Evolutionary conservation across 768 basidiomycete species (phyloP).

Genomic region (Mycena leptocephala): DNA sequence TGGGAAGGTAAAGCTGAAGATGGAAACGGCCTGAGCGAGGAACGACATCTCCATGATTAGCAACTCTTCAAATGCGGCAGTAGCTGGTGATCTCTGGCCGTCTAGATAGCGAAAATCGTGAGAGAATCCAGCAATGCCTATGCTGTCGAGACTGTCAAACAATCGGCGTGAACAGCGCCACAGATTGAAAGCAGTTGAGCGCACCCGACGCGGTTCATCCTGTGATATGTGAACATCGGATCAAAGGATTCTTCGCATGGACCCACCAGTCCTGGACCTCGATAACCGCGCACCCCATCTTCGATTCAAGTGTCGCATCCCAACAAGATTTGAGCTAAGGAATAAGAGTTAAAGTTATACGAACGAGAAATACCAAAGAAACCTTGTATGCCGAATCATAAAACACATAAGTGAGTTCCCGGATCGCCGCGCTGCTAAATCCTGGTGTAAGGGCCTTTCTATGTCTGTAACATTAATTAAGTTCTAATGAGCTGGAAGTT

Average conservation of each 20-base stretch:
- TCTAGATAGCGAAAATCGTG: too few species aligned
- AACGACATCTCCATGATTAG: too few species aligned
- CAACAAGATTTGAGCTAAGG: conserved; percentile 31
- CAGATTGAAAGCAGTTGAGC: too few species aligned
- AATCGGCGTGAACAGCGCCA: too few species aligned
- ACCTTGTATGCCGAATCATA: conserved; percentile 61
- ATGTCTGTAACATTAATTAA: conserved; percentile 43
- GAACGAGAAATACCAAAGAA: not conserved
- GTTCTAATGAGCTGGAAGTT: not conserved
- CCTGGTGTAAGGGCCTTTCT: conserved; percentile 57
- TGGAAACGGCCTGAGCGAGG: too few species aligned
- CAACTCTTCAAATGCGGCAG: too few species aligned
- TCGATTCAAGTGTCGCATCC: conserved; percentile 30
- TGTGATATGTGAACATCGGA: too few species aligned
- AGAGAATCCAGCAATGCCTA: conserved; percentile 61
- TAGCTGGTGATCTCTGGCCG: too few species aligned
- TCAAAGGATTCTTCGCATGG: too few species aligned
- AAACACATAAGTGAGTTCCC: conserved; percentile 53
- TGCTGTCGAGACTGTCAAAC: conserved; percentile 38
- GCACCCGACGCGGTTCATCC: conserved; percentile 33
- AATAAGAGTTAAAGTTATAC: too few species aligned
- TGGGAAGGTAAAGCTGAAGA: too few species aligned
- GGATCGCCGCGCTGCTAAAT: conserved; percentile 59
- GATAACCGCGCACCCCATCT: conserved; percentile 16
- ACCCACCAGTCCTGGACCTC: conserved; percentile 35